Evolutionary conservation across 2,329 filamentous ascomycete species (phyloP), one percentile per base, ranked within the genome.

Genomic region (Didymella glomerata): DNA sequence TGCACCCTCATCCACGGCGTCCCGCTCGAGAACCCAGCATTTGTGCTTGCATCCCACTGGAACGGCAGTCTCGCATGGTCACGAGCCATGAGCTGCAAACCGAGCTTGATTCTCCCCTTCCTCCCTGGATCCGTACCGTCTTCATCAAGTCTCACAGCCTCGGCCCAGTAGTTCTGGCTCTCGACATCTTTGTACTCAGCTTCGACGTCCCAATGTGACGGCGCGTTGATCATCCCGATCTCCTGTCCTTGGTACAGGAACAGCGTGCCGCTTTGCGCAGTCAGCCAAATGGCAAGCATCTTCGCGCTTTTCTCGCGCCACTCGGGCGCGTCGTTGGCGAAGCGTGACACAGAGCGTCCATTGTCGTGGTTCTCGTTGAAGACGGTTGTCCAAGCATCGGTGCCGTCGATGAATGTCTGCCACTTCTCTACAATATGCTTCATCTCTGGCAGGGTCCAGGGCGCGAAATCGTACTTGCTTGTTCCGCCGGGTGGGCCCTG

Each of bases 21-120:
- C 4, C 76, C 77, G 1, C 76, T 77, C 0, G 88, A 87, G 77
- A 92, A 93, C 11, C 90, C 90, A 0, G 81, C 88, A 60, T 91
- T 83, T 0, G 77, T 69, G 1, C 76, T 79, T n/a, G 75, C 69
- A 61, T 86, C 82, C 90, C 90, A 93, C 70, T 91, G 89, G 75
- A 93, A 88, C 0, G 90, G 90, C 0, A 88, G 87, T 45, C 90
- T 83, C 8, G 86, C 86, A 73, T 93, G 90, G 74, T 93, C 90
- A 22, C 90, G 74, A 8, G 84, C 86, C 70, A 87, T 86, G 63
- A 82, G 79, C 60, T 85, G 83, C 68, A 88, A 80, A n/a, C 85
- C 80, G 61, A 80, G 66, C 74, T 74, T 77, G 51, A 69, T 81
- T 72, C 51, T 57, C 30, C 68, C 57, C 41, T 65, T 70, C 5